A percentile compares a stretch with the other conserved stretches of the same genome.
phyloP scores from a whole-genome alignment of 306 rosid genomes.

The Castanospermum australe region DNA sequence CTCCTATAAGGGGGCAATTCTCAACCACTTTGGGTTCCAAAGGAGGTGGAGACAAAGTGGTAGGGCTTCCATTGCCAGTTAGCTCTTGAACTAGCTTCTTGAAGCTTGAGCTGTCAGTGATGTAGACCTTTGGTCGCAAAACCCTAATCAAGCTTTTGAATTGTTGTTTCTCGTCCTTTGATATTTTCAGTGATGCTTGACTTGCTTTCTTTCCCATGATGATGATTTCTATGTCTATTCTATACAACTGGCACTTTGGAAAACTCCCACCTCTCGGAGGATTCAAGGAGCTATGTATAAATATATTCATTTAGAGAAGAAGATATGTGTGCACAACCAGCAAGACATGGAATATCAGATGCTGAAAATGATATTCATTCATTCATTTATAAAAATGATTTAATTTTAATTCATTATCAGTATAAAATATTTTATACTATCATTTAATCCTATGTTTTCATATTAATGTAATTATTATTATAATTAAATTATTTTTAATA shows the following conservation, averaged over 20 bases:
- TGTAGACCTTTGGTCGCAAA: slow-evolving; percentile 48
- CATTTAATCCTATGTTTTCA: no score
- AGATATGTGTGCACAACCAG: slow-evolving; percentile 34
- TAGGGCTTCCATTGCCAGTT: slow-evolving; percentile 42
- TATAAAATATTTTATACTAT: no score
- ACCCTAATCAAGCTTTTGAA: slow-evolving; percentile 46
- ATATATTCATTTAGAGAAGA: slow-evolving; percentile 31
- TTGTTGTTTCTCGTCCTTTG: slow-evolving; percentile 34
- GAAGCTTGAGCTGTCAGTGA: slow-evolving; percentile 47
- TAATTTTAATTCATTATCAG: no score
- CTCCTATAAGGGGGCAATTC: not conserved
- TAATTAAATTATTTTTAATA: no score
- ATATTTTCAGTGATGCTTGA: slow-evolving; percentile 37
- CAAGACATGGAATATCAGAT: slow-evolving; percentile 40
- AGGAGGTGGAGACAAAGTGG: slow-evolving; percentile 14
- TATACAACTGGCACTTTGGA: slow-evolving; percentile 52
- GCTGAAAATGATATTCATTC: slow-evolving; percentile 54
- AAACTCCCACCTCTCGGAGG: slow-evolving; percentile 55
- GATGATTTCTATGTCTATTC: slow-evolving; percentile 39
- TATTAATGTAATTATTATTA: no score
- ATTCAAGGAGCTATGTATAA: slow-evolving; percentile 44
- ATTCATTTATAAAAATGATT: no score
- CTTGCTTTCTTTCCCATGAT: slow-evolving; percentile 44
- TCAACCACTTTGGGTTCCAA: slow-evolving; percentile 22
- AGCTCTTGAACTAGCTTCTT: slow-evolving; percentile 53